Evolutionary conservation across 192 early-diverging fungal species (phyloP).

Genomic region (Coemansia sp.): DNA sequence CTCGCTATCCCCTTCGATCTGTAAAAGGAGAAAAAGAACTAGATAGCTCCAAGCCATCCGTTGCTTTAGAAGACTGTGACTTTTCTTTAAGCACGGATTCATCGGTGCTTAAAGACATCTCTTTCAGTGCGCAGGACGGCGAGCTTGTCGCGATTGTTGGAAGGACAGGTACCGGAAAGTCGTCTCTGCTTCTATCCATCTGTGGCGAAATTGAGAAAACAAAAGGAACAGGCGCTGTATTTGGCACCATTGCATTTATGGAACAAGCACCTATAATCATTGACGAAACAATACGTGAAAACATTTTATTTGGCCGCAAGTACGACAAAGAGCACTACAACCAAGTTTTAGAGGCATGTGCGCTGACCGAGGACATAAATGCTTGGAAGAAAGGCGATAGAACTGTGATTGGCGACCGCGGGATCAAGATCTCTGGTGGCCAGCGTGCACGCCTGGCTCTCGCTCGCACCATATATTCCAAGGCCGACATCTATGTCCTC

Average conservation of each 20-base stretch:
- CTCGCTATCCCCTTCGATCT: not conserved
- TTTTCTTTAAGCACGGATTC: constrained; percentile 10
- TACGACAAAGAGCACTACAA: constrained; percentile 61
- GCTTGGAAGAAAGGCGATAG: constrained; percentile 54
- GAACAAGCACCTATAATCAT: constrained; percentile 57
- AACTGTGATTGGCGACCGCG: constrained; percentile 69
- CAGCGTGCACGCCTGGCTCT: too few relatives aligned
- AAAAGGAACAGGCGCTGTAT: constrained; percentile 10
- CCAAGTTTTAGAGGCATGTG: constrained; percentile 61
- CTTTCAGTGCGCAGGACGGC: not conserved
- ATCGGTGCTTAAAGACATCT: constrained; percentile 6
- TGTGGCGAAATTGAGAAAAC: constrained; percentile 54
- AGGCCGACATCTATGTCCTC: too few relatives aligned
- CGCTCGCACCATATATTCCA: too few relatives aligned
- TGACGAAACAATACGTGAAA: constrained; percentile 62
- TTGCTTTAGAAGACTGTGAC: constrained; percentile 10
- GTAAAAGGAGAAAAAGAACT: too few relatives aligned
- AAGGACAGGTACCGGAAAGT: constrained; percentile 64
- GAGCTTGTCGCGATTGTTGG: constrained; percentile 44
- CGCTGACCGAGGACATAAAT: constrained; percentile 46
- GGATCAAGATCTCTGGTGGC: constrained; percentile 64
- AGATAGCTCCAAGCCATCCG: not conserved
- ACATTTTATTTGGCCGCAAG: constrained; percentile 59
- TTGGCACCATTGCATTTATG: not conserved
- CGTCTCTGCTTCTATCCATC: constrained; percentile 59